Evolutionary conservation across 163 green algal species (phyloP).

Genomic region (Trebouxia gelatinosa): DNA sequence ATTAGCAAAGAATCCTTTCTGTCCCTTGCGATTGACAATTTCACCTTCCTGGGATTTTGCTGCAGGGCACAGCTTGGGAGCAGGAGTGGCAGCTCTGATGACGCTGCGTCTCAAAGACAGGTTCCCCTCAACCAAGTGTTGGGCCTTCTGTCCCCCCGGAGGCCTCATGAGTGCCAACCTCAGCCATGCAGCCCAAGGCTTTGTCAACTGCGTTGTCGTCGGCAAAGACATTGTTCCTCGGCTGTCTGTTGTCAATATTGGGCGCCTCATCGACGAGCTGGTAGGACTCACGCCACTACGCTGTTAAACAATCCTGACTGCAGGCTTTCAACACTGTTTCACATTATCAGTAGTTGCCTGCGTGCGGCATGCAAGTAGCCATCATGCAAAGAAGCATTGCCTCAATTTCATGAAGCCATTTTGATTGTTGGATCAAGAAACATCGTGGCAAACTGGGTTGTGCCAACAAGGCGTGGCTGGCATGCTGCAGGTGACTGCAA

Average conservation of each 20-base stretch:
- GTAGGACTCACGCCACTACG: too few species aligned
- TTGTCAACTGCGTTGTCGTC: conserved; percentile 47
- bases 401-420: too few species aligned
- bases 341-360: too few species aligned
- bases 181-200: conserved; percentile 27
- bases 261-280: conserved; percentile 52
- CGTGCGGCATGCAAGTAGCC: background rate
- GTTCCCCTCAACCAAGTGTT: conserved; percentile 36
- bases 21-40: too few species aligned
- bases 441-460: too few species aligned
- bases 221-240: conserved; percentile 44
- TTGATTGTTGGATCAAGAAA: too few species aligned
- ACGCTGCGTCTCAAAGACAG: conserved; percentile 37
- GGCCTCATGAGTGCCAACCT: conserved; percentile 48
- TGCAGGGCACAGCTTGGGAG: conserved; percentile 47
- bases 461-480: too few species aligned
- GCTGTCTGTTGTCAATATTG: conserved; percentile 42
- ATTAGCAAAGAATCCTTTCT: too few species aligned
- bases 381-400: too few species aligned
- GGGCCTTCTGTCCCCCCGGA: conserved; percentile 40
- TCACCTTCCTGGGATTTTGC: too few species aligned
- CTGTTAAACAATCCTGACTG: too few species aligned
- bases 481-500: conserved; percentile 29
- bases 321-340: too few species aligned
- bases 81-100: conserved; percentile 45